These are phyloP conservation scores for Kwoniella sp. DNA, from an alignment of 768 basidiomycete species.

Conservation along the genomic window DNA sequence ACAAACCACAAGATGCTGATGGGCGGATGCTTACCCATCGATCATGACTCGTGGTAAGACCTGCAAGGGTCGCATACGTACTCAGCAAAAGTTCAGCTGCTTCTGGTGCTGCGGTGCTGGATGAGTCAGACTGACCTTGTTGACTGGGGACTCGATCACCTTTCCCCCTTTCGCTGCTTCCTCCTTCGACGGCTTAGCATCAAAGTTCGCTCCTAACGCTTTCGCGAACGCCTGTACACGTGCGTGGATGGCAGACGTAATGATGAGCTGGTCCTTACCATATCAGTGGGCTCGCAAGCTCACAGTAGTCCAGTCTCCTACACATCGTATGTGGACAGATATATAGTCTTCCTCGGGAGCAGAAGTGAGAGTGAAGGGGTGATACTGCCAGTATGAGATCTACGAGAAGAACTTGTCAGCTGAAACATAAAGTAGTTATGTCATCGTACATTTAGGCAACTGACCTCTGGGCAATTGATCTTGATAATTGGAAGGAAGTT, in stretches of 20 bases:
- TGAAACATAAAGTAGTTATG: not conserved
- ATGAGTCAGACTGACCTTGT: conserved; percentile 30
- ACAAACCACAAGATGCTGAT: not conserved
- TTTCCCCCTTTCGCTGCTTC: conserved; percentile 59
- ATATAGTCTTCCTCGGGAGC: conserved; percentile 95
- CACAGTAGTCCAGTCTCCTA: conserved; percentile 81
- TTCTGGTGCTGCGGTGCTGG: not conserved
- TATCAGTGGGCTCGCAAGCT: not conserved
- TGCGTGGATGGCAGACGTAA: not conserved
- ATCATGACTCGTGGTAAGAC: conserved; percentile 90
- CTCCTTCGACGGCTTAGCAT: conserved; percentile 60
- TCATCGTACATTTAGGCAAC: conserved; percentile 60
- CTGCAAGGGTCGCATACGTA: conserved; percentile 67
- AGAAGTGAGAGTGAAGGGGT: conserved; percentile 91
- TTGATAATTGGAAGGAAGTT: not conserved
- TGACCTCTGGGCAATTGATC: conserved; percentile 31
- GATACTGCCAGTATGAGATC: conserved; percentile 94
- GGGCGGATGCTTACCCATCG: conserved; percentile 69
- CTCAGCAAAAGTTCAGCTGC: not conserved
- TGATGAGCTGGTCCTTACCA: not conserved
- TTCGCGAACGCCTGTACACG: conserved; percentile 66
- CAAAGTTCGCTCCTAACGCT: conserved; percentile 81
- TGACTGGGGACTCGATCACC: conserved; percentile 59
- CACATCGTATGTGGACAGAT: conserved; percentile 87
- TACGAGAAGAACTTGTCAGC: conserved; percentile 52